Evolutionary conservation across 352 stramenopile species (phyloP).

Genomic region (Globisporangium nunn): DNA sequence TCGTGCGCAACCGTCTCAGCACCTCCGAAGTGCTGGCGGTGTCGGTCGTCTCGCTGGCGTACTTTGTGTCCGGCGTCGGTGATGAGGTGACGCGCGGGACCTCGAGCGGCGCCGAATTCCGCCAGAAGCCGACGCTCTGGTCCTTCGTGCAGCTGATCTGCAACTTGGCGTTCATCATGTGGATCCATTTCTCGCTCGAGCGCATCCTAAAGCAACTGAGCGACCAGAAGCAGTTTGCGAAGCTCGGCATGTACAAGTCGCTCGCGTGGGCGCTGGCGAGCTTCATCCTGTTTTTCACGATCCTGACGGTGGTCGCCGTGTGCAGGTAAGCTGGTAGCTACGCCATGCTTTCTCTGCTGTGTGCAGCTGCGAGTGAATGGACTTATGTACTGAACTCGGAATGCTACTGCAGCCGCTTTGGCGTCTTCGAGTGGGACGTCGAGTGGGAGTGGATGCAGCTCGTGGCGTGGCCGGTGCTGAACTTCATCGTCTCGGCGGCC

Average conservation of each 20-base stretch:
- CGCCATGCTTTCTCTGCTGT: neutral
- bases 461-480: constrained; percentile 88
- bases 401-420: constrained; percentile 35
- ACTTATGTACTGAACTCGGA: neutral
- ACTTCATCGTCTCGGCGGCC: constrained; percentile 85
- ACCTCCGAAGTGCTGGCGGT: constrained; percentile 46
- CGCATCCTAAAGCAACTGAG: constrained; percentile 71
- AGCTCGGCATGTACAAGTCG: constrained; percentile 85
- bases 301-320: constrained; percentile 78
- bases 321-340: constrained; percentile 20
- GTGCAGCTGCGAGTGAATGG: no score
- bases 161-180: constrained; percentile 88
- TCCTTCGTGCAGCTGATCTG: constrained; percentile 82
- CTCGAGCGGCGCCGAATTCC: constrained; percentile 72
- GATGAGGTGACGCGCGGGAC: constrained; percentile 77
- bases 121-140: constrained; percentile 73
- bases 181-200: constrained; percentile 86
- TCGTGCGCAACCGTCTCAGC: constrained; percentile 61
- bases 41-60: constrained; percentile 56
- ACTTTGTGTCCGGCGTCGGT: constrained; percentile 67
- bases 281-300: constrained; percentile 87
- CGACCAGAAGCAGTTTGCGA: constrained; percentile 87
- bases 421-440: constrained; percentile 87
- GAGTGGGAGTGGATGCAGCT: constrained; percentile 90
- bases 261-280: constrained; percentile 68